phyloP scores from a whole-genome alignment of 192 early-diverging fungal genomes.

The Coemansia sp. region DNA sequence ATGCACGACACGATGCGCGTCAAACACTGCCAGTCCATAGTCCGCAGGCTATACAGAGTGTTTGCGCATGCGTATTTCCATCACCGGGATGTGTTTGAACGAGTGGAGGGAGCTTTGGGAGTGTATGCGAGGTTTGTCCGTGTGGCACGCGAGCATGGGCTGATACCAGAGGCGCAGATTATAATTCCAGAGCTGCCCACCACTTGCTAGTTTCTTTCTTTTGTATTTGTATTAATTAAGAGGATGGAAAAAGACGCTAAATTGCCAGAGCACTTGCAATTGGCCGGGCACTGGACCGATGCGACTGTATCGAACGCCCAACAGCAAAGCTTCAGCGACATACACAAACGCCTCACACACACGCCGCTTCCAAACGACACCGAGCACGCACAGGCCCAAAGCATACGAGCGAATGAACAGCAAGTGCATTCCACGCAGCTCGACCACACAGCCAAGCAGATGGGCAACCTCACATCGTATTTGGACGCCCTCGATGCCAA shows the following conservation, averaged over 20 bases:
- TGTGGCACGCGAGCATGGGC: slow-evolving; percentile 61
- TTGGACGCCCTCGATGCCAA: slow-evolving; percentile 18
- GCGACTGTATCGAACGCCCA: slow-evolving; percentile 9
- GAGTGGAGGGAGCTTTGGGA: slow-evolving; percentile 75
- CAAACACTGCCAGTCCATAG: slow-evolving; percentile 87
- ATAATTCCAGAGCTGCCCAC: slow-evolving; percentile 64
- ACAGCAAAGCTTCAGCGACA: neutral
- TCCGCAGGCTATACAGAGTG: slow-evolving; percentile 90
- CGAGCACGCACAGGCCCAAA: too few relatives aligned
- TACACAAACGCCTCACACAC: neutral
- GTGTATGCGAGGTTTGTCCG: slow-evolving; percentile 73
- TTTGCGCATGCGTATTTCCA: slow-evolving; percentile 96
- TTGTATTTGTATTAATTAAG: neutral
- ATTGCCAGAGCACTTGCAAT: slow-evolving; percentile 19
- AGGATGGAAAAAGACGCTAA: neutral
- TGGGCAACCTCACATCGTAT: neutral
- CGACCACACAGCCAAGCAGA: too few relatives aligned
- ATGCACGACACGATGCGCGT: slow-evolving; percentile 40
- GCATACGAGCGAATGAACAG: too few relatives aligned
- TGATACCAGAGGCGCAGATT: slow-evolving; percentile 68
- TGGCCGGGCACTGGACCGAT: slow-evolving; percentile 30
- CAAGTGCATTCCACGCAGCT: too few relatives aligned
- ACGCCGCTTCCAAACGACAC: too few relatives aligned
- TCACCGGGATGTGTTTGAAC: slow-evolving; percentile 85
- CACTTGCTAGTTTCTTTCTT: slow-evolving; percentile 1